Evolutionary conservation across 495 filamentous ascomycete genomes (phyloP).

Genomic region (Aspergillus funiculosus): DNA sequence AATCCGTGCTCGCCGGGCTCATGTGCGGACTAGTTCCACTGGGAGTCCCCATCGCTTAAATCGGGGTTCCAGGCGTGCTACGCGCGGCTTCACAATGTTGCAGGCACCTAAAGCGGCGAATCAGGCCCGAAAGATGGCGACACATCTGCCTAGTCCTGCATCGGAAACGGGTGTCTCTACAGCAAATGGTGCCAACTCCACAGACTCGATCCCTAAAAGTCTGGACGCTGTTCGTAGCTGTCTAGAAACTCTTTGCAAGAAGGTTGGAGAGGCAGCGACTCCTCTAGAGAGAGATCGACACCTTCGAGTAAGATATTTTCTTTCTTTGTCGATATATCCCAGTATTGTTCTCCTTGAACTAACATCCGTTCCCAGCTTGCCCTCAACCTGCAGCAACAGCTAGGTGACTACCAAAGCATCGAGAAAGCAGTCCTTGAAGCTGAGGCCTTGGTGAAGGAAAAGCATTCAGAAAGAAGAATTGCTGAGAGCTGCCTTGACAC

Average conservation of each 20-base stretch:
- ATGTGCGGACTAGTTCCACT: constrained; percentile 10
- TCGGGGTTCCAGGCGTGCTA: background rate
- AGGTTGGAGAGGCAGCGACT: constrained; percentile 4
- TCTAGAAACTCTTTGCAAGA: constrained; percentile 12
- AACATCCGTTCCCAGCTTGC: constrained; percentile 13
- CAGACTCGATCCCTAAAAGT: background rate
- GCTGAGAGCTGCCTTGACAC: constrained; percentile 13
- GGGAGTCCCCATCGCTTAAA: constrained; percentile 14
- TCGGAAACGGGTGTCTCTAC: background rate
- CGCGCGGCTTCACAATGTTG: background rate
- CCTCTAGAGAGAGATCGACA: constrained; percentile 13
- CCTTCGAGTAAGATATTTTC: constrained; percentile 16
- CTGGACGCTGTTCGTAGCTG: constrained; percentile 3
- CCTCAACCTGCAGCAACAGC: constrained; percentile 15
- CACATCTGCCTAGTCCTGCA: background rate
- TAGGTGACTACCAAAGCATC: constrained; percentile 11
- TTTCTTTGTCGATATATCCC: background rate
- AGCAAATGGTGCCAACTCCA: background rate
- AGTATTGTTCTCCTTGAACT: background rate
- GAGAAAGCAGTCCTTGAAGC: constrained; percentile 14
- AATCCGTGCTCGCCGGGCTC: constrained; percentile 4
- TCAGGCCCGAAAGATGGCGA: background rate
- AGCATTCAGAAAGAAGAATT: constrained; percentile 6
- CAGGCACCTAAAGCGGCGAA: background rate
- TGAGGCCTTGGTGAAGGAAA: constrained; percentile 1